These are phyloP conservation scores for Ceratonia siliqua DNA, from an alignment of 306 rosid genomes.

Conservation along the genomic window DNA sequence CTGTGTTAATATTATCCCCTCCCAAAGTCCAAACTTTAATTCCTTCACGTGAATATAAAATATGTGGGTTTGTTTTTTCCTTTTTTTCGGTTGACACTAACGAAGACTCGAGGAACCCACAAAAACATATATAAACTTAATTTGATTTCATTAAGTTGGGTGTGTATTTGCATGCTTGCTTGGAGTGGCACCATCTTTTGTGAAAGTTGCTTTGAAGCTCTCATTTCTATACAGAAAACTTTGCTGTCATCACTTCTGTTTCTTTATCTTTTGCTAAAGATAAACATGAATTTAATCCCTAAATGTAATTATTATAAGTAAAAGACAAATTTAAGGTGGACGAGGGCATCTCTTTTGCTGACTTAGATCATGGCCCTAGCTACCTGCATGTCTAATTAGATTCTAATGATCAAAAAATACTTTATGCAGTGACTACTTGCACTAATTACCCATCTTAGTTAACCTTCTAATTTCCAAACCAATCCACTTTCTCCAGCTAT, in stretches of 20 bases:
- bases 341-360: too few relatives aligned
- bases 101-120: slow-evolving; percentile 33
- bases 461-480: too few relatives aligned
- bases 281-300: neutral
- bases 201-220: slow-evolving; percentile 45
- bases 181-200: slow-evolving; percentile 29
- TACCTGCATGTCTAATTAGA: too few relatives aligned
- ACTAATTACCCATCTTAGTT: neutral
- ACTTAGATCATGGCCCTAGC: too few relatives aligned
- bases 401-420: too few relatives aligned
- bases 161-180: slow-evolving; percentile 11
- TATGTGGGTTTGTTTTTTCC: neutral
- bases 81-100: neutral
- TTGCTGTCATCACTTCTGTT: slow-evolving; percentile 15
- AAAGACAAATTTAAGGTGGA: too few relatives aligned
- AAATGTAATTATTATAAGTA: too few relatives aligned
- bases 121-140: too few relatives aligned
- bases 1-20: neutral
- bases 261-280: slow-evolving; percentile 20
- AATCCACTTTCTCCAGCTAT: too few relatives aligned
- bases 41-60: neutral
- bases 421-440: too few relatives aligned
- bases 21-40: too few relatives aligned
- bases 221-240: neutral
- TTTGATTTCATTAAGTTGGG: neutral